Percentiles rank a stretch among this genome's conserved stretches.
Evolutionary conservation across 805 yeast species (phyloP).

Genomic region (Metschnikowia drakensbergensis): DNA sequence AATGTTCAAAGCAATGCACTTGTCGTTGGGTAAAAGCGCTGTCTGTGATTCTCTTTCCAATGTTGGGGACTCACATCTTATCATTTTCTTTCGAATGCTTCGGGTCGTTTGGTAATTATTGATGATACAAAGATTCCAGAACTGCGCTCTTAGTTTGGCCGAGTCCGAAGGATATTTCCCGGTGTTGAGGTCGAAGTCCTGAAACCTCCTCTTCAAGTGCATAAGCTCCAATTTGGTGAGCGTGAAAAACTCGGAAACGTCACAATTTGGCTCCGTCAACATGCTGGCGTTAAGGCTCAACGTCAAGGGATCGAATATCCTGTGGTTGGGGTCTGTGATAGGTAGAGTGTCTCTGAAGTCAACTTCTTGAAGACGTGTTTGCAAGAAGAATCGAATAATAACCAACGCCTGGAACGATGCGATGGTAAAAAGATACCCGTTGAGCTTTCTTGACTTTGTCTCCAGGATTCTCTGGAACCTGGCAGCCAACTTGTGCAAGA

Average conservation of each 20-base stretch:
- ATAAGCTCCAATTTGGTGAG: constrained; percentile 25
- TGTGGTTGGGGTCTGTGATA: constrained; percentile 5
- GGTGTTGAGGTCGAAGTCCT: constrained; percentile 22
- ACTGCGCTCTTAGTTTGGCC: constrained; percentile 23
- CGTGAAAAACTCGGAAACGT: constrained; percentile 9
- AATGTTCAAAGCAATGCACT: constrained; percentile 14
- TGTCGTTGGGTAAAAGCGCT: constrained; percentile 13
- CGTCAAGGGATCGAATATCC: constrained; percentile 7
- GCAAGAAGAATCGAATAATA: constrained; percentile 14
- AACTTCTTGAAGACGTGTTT: constrained; percentile 4
- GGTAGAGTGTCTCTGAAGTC: constrained; percentile 6
- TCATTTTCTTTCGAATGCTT: not conserved
- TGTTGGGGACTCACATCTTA: not conserved
- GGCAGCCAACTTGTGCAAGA: constrained; percentile 27
- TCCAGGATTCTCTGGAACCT: constrained; percentile 17
- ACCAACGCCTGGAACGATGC: constrained; percentile 16
- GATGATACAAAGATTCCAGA: constrained; percentile 30
- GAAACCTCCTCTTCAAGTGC: constrained; percentile 20
- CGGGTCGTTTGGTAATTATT: constrained; percentile 15
- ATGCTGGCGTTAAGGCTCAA: constrained; percentile 1
- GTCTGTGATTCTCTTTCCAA: not conserved
- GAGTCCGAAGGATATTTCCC: constrained; percentile 19
- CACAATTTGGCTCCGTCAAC: constrained; percentile 2
- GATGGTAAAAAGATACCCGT: constrained; percentile 8
- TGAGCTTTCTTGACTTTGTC: constrained; percentile 10